phyloP scores from a whole-genome alignment of 163 green algal species.

The Scenedesmus sp. region DNA sequence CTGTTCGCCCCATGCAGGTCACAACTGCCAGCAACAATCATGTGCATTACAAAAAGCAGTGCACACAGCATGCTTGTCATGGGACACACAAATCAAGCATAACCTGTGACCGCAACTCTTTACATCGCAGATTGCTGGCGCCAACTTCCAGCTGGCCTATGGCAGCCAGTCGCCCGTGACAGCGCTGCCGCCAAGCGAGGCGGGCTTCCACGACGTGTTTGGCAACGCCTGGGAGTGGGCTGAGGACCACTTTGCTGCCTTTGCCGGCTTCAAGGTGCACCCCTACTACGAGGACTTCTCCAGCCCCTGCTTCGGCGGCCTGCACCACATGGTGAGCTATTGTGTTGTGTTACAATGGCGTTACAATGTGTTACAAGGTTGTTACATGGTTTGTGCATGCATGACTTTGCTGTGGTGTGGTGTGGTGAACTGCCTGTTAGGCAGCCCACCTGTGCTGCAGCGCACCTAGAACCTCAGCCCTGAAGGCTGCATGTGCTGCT shows the following conservation, averaged over 20 bases:
- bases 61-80: not conserved
- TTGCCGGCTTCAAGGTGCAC: conserved; percentile 75
- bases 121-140: conserved; percentile 44
- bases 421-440: not conserved
- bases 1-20: not conserved
- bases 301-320: conserved; percentile 77
- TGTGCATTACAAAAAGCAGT: not conserved
- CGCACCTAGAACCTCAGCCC: not conserved
- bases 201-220: conserved; percentile 75
- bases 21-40: conserved; percentile 1
- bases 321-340: conserved; percentile 74
- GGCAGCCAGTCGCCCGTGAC: conserved; percentile 74
- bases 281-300: conserved; percentile 87
- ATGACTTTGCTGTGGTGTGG: too few species aligned
- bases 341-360: not conserved
- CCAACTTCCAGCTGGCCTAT: conserved; percentile 84
- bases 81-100: not conserved
- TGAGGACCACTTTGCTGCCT: conserved; percentile 80
- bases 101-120: not conserved
- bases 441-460: not conserved
- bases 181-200: conserved; percentile 64
- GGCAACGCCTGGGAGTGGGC: conserved; percentile 66
- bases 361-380: not conserved
- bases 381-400: not conserved
- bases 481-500: too few species aligned